Base-by-base conservation (phyloP, 163 green algal species). In the Coccomyxa subellipsoidea region DNA sequence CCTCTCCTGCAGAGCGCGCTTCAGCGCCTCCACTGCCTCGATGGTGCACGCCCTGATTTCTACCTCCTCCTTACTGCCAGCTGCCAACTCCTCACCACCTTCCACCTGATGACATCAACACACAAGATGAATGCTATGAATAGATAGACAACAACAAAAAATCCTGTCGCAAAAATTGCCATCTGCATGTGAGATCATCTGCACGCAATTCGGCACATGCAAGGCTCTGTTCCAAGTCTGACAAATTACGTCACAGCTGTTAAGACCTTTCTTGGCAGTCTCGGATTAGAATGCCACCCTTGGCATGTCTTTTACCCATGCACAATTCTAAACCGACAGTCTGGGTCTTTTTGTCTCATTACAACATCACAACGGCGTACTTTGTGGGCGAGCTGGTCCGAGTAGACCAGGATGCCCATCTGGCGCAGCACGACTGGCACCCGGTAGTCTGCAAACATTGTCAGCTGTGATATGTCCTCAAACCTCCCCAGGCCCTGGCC, bases 361-460 rank as follows among this genome's bases (percentile, higher is more conserved):
- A n/a, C n/a, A n/a, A 27, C 54, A 2, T 77, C 27, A 77, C 4
- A 78, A 27, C 10, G n/a, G 47, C 34, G 15, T 18, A 59, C 47
- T 18, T 2, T 59, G 47, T 59, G 21, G 47, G 47, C 83, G 35
- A 95, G 80, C 6, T 85, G 31, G 0, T 66, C 18, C 27, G 73
- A 84, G 84, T 98, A 97, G 9, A 85, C 18, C 35, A 98, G 83
- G 10, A 98, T 85, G 2, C 89, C 91, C 83, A 96, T 82, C 54
- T 92, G 80, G 29, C 90, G 82, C 78, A 98, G 87, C 59, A 95
- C 88, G 7, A 92, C 92, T 5, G 92, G 94, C 53, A 97, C 92
- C 36, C 94, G 69, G 81, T 94, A 97, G 84, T 98, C 95, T 21
- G 95, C 93, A 90, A 98, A 98, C 94, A 97, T 98, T 69, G 96